Percentiles rank a stretch among this genome's conserved stretches.
Conservation (phyloP, 2,329 filamentous ascomycete genomes). For the Apiospora phragmitis region DNA sequence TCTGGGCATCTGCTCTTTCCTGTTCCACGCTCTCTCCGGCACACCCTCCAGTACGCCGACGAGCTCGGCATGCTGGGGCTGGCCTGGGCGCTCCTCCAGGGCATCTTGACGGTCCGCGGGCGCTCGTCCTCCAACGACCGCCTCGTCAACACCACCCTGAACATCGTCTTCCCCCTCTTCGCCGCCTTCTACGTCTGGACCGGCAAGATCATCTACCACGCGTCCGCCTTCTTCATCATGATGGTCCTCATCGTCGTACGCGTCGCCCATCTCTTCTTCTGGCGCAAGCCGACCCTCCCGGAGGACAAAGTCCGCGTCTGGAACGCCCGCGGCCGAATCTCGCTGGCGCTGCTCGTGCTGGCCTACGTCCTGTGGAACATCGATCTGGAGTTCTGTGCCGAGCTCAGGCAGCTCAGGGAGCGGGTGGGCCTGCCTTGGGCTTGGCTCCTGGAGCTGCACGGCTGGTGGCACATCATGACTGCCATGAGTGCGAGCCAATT, state of each 20-base stretch:
- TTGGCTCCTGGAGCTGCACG: slow-evolving; percentile 59
- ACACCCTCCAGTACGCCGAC: slow-evolving; percentile 48
- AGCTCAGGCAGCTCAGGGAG: slow-evolving; percentile 46
- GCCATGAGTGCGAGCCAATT: slow-evolving; percentile 51
- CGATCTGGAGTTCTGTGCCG: slow-evolving; percentile 52
- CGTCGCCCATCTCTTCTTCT: slow-evolving; percentile 36
- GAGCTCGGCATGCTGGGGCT: slow-evolving; percentile 61
- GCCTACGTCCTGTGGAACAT: slow-evolving; percentile 59
- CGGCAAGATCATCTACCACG: slow-evolving; percentile 44
- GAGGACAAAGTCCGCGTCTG: slow-evolving; percentile 28
- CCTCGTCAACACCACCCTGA: slow-evolving; percentile 38
- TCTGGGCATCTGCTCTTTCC: slow-evolving; percentile 43
- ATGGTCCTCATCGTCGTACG: slow-evolving; percentile 35
- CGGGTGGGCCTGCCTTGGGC: slow-evolving; percentile 54
- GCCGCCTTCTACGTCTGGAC: slow-evolving; percentile 43
- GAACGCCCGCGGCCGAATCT: slow-evolving; percentile 24
- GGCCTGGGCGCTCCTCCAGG: slow-evolving; percentile 52
- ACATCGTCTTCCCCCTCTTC: slow-evolving; percentile 41
- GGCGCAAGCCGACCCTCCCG: slow-evolving; percentile 29
- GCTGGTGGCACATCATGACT: slow-evolving; percentile 65
- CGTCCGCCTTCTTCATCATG: slow-evolving; percentile 36
- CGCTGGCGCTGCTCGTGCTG: slow-evolving; percentile 34
- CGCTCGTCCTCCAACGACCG: slow-evolving; percentile 36
- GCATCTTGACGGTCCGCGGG: slow-evolving; percentile 42
- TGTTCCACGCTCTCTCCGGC: slow-evolving; percentile 48